Evolutionary conservation across 495 filamentous ascomycete genomes (phyloP), one percentile per base, ranked within the genome.

Genomic region (Penicillium pancosmium): DNA sequence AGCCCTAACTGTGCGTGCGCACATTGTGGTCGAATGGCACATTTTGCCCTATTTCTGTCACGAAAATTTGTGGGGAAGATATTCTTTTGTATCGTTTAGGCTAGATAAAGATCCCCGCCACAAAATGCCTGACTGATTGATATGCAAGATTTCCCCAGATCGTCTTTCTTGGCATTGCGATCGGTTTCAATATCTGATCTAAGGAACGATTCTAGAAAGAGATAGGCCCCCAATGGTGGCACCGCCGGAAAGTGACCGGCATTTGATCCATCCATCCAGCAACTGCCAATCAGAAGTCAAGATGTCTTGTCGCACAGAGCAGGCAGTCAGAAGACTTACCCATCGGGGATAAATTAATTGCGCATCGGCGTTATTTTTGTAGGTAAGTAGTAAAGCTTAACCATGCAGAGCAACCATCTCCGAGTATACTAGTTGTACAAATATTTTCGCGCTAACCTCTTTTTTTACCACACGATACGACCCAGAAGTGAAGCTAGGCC

Each of bases 121-220:
- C 41, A 2, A n/a, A n/a, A 13, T n/a, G 36, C 10, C n/a, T 16
- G 8, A 44, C 3, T 1, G 16, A 19, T 16, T 48, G 46, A 48
- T n/a, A 23, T 48, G 46, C 46, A 48, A 48, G 6, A 44, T 48
- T 48, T 48, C 46, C 46, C 46, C 46, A 27, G 46, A 48, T 48
- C 46, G 46, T 15, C 46, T 27, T 23, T 48, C 46, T 48, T 48
- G 46, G 46, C 46, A 48, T 48, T 25, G 10, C 7, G 18, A 48
- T 48, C 46, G 46, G 23, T 13, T 27, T 15, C 12, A 38, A 13
- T 27, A 48, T 23, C 21, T 48, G n/a, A 48, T 48, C 46, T 12
- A 9, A 23, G 6, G 21, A 48, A 48, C 21, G 5, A 48, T 48
- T 48, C 46, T 11, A 23, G 21, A 48, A 31, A 48, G 16, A 19